Evolutionary conservation across 176 grass and related monocot genomes (phyloP).

Genomic region (Oryza longistaminata): DNA sequence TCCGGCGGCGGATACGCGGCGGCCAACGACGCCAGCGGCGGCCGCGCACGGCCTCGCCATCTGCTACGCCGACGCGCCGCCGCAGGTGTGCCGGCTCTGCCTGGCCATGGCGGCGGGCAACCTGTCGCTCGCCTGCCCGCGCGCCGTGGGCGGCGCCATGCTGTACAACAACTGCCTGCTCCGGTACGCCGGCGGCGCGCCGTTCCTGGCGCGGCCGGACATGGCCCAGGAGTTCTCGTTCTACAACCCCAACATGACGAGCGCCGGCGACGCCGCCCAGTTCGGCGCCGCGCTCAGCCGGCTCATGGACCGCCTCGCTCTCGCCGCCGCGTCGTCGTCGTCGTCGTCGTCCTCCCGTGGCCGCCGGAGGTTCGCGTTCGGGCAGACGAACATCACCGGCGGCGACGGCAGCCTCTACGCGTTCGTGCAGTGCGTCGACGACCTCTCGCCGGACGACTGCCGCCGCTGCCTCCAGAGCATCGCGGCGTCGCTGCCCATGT

Average conservation of each 20-base stretch:
- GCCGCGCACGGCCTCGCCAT: constrained; percentile 26
- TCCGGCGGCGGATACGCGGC: constrained; percentile 13
- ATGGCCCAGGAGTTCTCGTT: constrained; percentile 21
- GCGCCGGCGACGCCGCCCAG: constrained; percentile 19
- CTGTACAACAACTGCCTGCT: constrained; percentile 40
- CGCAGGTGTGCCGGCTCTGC: constrained; percentile 29
- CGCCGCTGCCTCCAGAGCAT: constrained; percentile 22
- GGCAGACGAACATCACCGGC: constrained; percentile 1
- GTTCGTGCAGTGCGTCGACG: constrained; percentile 31
- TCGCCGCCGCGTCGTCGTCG: neutral
- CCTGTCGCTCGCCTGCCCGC: constrained; percentile 33
- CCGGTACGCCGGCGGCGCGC: neutral
- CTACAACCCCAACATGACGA: constrained; percentile 38
- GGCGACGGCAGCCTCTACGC: constrained; percentile 18
- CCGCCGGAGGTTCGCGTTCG: constrained; percentile 8
- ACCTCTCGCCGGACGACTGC: constrained; percentile 34
- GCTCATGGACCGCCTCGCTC: constrained; percentile 27
- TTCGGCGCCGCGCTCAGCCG: constrained; percentile 13
- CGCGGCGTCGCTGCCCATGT: constrained; percentile 33
- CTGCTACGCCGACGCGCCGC: constrained; percentile 31
- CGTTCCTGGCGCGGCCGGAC: neutral
- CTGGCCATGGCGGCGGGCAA: constrained; percentile 39
- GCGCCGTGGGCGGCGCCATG: constrained; percentile 10
- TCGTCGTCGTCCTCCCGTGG: neutral
- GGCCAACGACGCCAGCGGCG: neutral